Percentiles rank a stretch among this genome's conserved stretches.
Evolutionary conservation across 352 stramenopile species (phyloP).

Genomic region (Pythium apleroticum): DNA sequence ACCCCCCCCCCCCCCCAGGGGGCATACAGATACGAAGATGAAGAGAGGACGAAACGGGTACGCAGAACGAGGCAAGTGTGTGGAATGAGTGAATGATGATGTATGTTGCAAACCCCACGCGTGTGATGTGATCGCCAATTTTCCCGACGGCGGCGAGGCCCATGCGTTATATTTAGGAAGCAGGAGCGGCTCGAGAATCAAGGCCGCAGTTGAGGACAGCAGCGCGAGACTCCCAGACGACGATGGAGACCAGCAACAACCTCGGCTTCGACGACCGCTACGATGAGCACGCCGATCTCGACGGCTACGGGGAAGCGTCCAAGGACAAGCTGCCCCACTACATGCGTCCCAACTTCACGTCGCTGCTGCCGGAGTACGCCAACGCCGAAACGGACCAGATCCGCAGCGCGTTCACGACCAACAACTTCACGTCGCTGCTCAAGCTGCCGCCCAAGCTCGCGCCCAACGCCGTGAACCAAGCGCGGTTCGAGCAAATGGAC

Average conservation of each 20-base stretch:
- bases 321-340: constrained; percentile 51
- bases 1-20: too few relatives aligned
- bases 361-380: constrained; percentile 75
- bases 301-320: background rate
- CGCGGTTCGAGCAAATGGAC: constrained; percentile 76
- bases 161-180: constrained; percentile 6
- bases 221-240: background rate
- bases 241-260: background rate
- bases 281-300: constrained; percentile 2
- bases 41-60: background rate
- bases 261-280: background rate
- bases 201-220: background rate
- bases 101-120: background rate
- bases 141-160: background rate
- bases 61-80: background rate
- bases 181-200: background rate
- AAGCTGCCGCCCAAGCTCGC: constrained; percentile 55
- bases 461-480: constrained; percentile 62
- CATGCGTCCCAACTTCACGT: constrained; percentile 83
- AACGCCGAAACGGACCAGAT: constrained; percentile 79
- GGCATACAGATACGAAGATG: background rate
- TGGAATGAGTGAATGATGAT: constrained; percentile 1
- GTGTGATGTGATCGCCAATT: background rate
- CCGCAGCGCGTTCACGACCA: constrained; percentile 63
- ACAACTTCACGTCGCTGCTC: constrained; percentile 68